These are phyloP conservation scores for Linum usitatissimum DNA, from an alignment of 345 rosid species.

Conservation along the genomic window DNA sequence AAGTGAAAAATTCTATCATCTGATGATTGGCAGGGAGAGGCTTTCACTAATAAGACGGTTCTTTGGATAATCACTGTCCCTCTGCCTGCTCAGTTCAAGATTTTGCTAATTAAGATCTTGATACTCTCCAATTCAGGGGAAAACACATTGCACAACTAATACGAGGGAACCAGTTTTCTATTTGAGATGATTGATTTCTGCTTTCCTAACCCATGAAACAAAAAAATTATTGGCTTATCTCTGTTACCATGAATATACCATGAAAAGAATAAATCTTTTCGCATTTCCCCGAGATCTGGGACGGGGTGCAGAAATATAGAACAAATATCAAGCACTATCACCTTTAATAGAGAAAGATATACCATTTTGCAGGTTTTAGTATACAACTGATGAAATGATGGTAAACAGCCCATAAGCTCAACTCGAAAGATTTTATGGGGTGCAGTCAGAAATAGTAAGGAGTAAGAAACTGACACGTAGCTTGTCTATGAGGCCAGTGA, in stretches of 20 bases:
- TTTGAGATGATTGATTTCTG: neutral
- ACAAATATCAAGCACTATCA: neutral
- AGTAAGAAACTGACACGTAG: neutral
- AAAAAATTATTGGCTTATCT: neutral
- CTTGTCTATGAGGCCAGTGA: neutral
- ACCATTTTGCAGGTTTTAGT: too few relatives aligned
- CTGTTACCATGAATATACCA: neutral
- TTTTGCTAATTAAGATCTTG: too few relatives aligned
- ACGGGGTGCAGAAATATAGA: neutral
- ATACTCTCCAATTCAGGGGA: too few relatives aligned
- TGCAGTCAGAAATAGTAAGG: neutral
- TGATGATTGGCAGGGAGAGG: too few relatives aligned
- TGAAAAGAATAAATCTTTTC: constrained; percentile 16
- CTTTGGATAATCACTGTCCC: too few relatives aligned
- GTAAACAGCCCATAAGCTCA: neutral
- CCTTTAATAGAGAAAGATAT: neutral
- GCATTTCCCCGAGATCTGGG: neutral
- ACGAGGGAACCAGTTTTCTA: neutral
- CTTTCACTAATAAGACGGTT: too few relatives aligned
- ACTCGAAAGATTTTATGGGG: neutral
- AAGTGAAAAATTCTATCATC: too few relatives aligned
- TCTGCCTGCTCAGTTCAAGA: too few relatives aligned
- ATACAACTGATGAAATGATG: too few relatives aligned
- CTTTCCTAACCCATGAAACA: neutral
- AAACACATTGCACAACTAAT: neutral